Evolutionary conservation across 2,329 filamentous ascomycete species (phyloP).

Genomic region (Colletotrichum limetticola): DNA sequence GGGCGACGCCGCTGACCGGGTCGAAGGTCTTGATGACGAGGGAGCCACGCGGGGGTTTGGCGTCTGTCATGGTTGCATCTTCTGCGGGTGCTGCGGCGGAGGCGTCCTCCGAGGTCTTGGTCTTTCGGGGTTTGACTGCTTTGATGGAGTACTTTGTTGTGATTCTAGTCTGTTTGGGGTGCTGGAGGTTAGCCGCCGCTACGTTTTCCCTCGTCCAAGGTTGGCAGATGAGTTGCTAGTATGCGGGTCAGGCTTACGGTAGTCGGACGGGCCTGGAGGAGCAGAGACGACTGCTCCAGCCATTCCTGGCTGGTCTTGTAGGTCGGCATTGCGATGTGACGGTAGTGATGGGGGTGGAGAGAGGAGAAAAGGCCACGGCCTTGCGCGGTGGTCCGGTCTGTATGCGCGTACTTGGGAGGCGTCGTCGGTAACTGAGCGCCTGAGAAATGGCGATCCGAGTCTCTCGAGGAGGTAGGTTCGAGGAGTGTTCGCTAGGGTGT

Average conservation of each 20-base stretch:
- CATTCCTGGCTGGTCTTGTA: conserved; percentile 88
- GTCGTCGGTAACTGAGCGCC: neutral
- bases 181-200: neutral
- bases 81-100: conserved; percentile 40
- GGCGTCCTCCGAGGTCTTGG: conserved; percentile 38
- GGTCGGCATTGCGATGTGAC: conserved; percentile 73
- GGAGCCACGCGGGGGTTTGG: conserved; percentile 69
- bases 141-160: conserved; percentile 90
- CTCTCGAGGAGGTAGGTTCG: neutral
- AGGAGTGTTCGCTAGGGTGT: neutral
- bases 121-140: conserved; percentile 48
- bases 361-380: neutral
- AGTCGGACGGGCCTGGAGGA: conserved; percentile 86
- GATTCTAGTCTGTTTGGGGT: conserved; percentile 76
- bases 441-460: neutral
- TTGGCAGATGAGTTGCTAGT: neutral
- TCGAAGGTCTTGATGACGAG: conserved; percentile 93
- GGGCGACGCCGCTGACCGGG: conserved; percentile 79
- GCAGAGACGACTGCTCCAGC: conserved; percentile 86
- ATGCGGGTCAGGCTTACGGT: conserved; percentile 68
- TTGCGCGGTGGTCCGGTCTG: neutral
- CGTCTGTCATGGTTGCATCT: conserved; percentile 42
- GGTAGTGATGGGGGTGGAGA: neutral
- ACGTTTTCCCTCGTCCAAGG: neutral
- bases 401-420: neutral